Conservation (phyloP, 352 stramenopile genomes). For the Phytophthora pistaciae region DNA sequence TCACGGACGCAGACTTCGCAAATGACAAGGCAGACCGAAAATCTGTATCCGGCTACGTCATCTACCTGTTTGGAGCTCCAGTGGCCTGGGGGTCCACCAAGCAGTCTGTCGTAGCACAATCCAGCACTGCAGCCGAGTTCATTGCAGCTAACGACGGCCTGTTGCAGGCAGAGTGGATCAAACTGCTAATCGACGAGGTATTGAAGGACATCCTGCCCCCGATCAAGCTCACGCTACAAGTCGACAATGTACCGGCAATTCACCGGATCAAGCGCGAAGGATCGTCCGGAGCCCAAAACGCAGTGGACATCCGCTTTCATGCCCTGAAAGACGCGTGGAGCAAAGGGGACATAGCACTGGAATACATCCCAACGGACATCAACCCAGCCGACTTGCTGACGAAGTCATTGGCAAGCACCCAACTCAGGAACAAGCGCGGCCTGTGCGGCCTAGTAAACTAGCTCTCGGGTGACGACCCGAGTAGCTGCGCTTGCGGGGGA, state of each 20-base stretch:
- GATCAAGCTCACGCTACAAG: conserved; percentile 16
- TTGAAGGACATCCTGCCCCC: neutral
- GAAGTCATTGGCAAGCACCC: conserved; percentile 9
- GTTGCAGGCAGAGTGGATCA: neutral
- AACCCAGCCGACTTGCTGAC: conserved; percentile 28
- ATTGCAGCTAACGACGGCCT: conserved; percentile 1
- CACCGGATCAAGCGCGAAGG: conserved; percentile 9
- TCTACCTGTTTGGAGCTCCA: conserved; percentile 21
- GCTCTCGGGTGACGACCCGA: neutral
- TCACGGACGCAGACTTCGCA: conserved; percentile 30
- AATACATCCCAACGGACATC: conserved; percentile 19
- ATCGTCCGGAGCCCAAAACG: conserved; percentile 14
- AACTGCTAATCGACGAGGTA: conserved; percentile 4
- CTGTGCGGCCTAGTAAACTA: neutral
- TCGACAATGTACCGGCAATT: conserved; percentile 9
- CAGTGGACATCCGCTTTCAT: conserved; percentile 28
- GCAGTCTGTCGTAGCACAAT: conserved; percentile 31
- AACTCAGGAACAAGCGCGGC: conserved; percentile 14
- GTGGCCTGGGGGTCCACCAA: conserved; percentile 26
- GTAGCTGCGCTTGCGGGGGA: neutral
- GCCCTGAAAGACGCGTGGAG: conserved; percentile 17
- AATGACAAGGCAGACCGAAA: conserved; percentile 24
- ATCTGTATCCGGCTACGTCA: conserved; percentile 21
- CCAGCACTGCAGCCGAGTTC: conserved; percentile 17
- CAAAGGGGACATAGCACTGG: conserved; percentile 11